phyloP scores from a whole-genome alignment of 2,329 filamentous ascomycete species.

The Neofusicoccum kwambonambiense region DNA sequence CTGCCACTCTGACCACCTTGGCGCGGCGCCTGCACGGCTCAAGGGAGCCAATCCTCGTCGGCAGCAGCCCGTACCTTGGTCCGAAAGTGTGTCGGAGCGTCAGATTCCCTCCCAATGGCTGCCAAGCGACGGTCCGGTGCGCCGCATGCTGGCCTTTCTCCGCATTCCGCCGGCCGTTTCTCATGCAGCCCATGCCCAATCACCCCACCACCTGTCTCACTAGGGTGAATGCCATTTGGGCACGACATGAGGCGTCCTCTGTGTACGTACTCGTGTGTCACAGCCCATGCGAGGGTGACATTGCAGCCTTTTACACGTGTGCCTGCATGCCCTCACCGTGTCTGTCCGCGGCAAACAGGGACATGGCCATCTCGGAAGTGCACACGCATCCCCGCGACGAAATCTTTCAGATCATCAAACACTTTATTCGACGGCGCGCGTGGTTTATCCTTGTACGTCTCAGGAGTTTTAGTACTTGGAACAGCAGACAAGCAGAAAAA shows the following conservation, averaged over 20 bases:
- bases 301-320: background rate
- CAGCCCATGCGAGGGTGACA: background rate
- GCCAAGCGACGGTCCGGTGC: background rate
- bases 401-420: background rate
- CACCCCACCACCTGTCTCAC: background rate
- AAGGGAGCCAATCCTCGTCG: constrained; percentile 5
- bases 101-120: background rate
- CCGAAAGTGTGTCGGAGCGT: constrained; percentile 5
- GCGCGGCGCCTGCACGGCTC: constrained; percentile 9
- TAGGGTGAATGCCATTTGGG: background rate
- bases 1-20: background rate
- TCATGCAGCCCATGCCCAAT: constrained; percentile 3
- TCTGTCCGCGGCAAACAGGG: constrained; percentile 4
- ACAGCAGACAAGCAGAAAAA: no score
- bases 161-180: background rate
- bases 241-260: background rate
- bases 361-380: background rate
- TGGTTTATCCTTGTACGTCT: no score
- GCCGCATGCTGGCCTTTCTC: background rate
- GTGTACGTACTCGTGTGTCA: background rate
- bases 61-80: background rate
- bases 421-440: background rate
- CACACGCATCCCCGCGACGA: background rate
- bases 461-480: background rate
- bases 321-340: background rate